Evolutionary conservation across 176 grass and related monocot genomes (phyloP).

Genomic region (Oryza brachyantha): DNA sequence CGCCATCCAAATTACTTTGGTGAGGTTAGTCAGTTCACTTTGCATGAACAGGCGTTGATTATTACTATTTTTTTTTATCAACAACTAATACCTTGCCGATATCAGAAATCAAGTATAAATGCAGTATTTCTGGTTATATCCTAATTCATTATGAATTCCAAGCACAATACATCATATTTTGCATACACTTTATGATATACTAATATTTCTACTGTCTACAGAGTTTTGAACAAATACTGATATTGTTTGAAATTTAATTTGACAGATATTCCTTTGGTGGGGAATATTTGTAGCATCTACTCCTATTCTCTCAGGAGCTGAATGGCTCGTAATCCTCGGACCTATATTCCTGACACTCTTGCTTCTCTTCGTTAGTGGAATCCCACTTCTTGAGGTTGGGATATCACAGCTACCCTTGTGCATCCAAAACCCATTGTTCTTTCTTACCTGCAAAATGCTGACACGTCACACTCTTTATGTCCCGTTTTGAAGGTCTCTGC

Average conservation of each 20-base stretch:
- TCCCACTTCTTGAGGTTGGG: constrained; percentile 91
- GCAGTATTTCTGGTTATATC: constrained; percentile 1
- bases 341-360: constrained; percentile 78
- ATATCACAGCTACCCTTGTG: neutral
- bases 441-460: neutral
- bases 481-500: constrained; percentile 59
- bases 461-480: neutral
- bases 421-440: neutral
- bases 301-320: constrained; percentile 62
- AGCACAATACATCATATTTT: neutral
- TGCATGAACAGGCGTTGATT: neutral
- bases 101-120: too few species aligned
- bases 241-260: constrained; percentile 22
- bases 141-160: neutral
- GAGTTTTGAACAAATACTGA: neutral
- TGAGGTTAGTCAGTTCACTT: constrained; percentile 53
- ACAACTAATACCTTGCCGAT: too few species aligned
- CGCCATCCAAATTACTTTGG: constrained; percentile 99
- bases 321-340: constrained; percentile 88
- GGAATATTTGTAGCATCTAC: constrained; percentile 90
- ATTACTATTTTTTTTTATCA: neutral
- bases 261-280: constrained; percentile 94
- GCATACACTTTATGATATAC: neutral
- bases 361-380: constrained; percentile 89
- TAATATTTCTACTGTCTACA: neutral